A percentile compares a stretch with the other conserved stretches of the same genome.
Conservation (phyloP, 805 yeast genomes). For the Yarrowia yakushimensis region DNA sequence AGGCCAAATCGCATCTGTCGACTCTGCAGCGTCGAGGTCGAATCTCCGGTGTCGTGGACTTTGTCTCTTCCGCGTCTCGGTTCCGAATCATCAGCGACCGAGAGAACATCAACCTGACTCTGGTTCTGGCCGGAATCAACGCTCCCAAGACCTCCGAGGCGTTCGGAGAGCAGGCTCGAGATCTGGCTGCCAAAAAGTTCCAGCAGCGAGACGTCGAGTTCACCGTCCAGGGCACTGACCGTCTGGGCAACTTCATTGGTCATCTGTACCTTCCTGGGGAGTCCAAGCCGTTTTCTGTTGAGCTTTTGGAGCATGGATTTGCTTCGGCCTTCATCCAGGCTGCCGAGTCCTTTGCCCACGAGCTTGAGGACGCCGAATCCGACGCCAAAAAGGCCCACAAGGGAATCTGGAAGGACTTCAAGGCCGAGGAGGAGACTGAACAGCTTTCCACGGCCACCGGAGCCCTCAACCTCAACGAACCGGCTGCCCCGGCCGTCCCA, state of each 20-base stretch:
- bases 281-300: slow-evolving; percentile 45
- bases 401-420: slow-evolving; percentile 58
- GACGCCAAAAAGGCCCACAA: slow-evolving; percentile 51
- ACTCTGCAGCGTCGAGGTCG: slow-evolving; percentile 63
- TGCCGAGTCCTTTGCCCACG: slow-evolving; percentile 45
- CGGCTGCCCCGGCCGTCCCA: slow-evolving; percentile 27
- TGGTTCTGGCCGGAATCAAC: slow-evolving; percentile 72
- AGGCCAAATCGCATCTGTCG: slow-evolving; percentile 71
- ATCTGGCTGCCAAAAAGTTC: slow-evolving; percentile 50
- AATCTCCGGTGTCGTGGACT: slow-evolving; percentile 69
- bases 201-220: slow-evolving; percentile 72
- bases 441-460: slow-evolving; percentile 24
- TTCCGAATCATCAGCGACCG: slow-evolving; percentile 63
- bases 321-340: slow-evolving; percentile 32
- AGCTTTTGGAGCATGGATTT: slow-evolving; percentile 27
- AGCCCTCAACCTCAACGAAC: slow-evolving; percentile 26
- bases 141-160: slow-evolving; percentile 41
- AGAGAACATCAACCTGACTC: slow-evolving; percentile 64
- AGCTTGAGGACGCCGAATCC: slow-evolving; percentile 59
- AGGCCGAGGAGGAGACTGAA: slow-evolving; percentile 27
- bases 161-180: slow-evolving; percentile 49
- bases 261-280: slow-evolving; percentile 50
- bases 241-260: slow-evolving; percentile 78
- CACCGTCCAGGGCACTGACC: slow-evolving; percentile 66
- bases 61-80: slow-evolving; percentile 64